phyloP scores from a whole-genome alignment of 2,329 filamentous ascomycete species.

The Sphaerulina vaccinii region DNA sequence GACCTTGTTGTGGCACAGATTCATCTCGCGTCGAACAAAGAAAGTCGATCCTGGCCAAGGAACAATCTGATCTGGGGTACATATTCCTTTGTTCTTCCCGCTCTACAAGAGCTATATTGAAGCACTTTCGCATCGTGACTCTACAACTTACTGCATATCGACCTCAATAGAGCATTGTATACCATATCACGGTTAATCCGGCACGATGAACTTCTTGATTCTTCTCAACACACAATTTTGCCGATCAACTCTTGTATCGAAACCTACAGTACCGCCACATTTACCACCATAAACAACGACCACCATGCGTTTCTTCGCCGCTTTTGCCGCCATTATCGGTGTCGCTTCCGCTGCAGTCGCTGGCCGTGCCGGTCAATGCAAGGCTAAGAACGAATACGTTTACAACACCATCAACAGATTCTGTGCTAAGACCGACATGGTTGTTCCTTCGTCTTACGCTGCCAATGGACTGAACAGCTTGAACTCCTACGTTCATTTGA shows the following conservation, averaged over 20 bases:
- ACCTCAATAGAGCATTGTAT: constrained; percentile 1
- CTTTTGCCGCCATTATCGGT: not conserved
- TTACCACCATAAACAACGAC: not conserved
- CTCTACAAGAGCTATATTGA: not conserved
- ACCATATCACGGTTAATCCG: not conserved
- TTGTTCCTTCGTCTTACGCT: constrained; percentile 5
- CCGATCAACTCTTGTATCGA: not conserved
- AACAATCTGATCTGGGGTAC: not conserved
- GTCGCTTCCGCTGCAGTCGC: not conserved
- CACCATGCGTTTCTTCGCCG: constrained; percentile 1
- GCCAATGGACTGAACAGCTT: not conserved
- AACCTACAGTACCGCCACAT: constrained; percentile 1
- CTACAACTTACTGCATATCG: not conserved
- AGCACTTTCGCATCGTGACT: not conserved
- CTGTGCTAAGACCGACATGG: constrained; percentile 15
- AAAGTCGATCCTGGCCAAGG: not conserved
- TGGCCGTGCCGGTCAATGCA: not conserved
- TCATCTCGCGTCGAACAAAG: not conserved
- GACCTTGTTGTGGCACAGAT: not conserved
- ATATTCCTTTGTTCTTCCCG: not conserved
- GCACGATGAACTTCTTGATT: not conserved
- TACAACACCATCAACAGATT: constrained; percentile 10
- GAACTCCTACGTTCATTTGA: not conserved
- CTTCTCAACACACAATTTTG: not conserved
- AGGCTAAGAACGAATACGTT: constrained; percentile 10